These are phyloP conservation scores for Gleditsia sinensis DNA, from an alignment of 306 rosid genomes.

Conservation along the genomic window DNA sequence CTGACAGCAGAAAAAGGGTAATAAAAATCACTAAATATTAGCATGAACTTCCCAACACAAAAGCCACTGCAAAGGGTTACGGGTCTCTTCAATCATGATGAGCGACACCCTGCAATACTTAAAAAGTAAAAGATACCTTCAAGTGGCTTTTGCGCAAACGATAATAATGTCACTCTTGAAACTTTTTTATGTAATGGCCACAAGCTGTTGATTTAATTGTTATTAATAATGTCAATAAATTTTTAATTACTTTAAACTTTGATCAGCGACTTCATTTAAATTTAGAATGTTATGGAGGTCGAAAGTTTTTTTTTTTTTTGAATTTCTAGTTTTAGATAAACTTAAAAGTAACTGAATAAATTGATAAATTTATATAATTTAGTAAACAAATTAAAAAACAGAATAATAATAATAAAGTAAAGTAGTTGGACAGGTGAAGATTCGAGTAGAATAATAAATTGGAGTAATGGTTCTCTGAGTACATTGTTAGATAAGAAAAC, in stretches of 20 bases:
- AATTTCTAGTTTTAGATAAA: too few relatives aligned
- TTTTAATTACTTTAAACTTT: too few relatives aligned
- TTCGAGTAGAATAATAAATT: conserved; percentile 3
- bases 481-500: neutral
- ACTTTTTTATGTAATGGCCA: too few relatives aligned
- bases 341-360: too few relatives aligned
- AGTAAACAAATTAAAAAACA: neutral
- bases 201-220: too few relatives aligned
- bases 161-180: neutral
- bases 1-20: neutral
- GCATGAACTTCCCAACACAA: neutral
- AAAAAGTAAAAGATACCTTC: neutral
- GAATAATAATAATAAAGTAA: neutral
- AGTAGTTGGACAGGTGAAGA: conserved; percentile 6
- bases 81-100: neutral
- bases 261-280: too few relatives aligned
- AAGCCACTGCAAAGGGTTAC: neutral
- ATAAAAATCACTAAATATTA: neutral
- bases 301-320: too few relatives aligned
- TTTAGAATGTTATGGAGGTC: too few relatives aligned
- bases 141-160: too few relatives aligned
- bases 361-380: too few relatives aligned
- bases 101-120: neutral
- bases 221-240: too few relatives aligned
- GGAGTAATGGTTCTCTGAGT: neutral